A percentile compares a stretch with the other conserved stretches of the same genome.
Conservation (phyloP, 371 early-diverging fungal genomes). For the Mucor irregularis region DNA sequence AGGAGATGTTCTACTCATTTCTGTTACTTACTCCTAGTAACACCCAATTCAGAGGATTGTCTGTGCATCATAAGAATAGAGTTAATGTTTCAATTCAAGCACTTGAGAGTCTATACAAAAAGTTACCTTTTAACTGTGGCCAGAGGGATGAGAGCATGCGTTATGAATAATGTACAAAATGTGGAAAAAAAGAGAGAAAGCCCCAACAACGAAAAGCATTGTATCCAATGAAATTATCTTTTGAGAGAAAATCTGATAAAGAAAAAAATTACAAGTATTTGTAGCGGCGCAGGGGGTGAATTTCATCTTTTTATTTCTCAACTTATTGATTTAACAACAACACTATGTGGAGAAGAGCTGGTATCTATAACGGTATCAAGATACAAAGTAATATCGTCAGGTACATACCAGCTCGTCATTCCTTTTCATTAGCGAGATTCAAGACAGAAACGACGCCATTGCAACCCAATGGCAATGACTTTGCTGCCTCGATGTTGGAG, state of each 20-base stretch:
- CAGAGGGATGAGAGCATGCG: not conserved
- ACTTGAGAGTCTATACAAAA: not conserved
- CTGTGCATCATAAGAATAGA: too few relatives aligned
- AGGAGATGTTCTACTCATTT: too few relatives aligned
- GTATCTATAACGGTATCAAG: too few relatives aligned
- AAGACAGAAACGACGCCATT: not conserved
- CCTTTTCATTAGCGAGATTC: too few relatives aligned
- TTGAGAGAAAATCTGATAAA: not conserved
- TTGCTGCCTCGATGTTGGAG: conserved; percentile 14
- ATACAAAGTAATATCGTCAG: too few relatives aligned
- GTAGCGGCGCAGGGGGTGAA: not conserved
- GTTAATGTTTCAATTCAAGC: not conserved
- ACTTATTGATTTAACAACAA: too few relatives aligned
- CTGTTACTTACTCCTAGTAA: conserved; percentile 16
- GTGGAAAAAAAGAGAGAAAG: conserved; percentile 3
- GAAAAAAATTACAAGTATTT: not conserved
- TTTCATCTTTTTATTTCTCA: not conserved
- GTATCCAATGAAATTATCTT: not conserved
- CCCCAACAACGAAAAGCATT: not conserved
- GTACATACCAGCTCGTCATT: too few relatives aligned
- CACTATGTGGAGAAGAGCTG: too few relatives aligned
- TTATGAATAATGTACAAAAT: not conserved
- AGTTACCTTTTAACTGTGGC: conserved; percentile 13
- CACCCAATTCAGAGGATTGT: conserved; percentile 29
- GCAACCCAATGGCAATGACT: conserved; percentile 1